Percentiles rank a stretch among this genome's conserved stretches.
phyloP scores from a whole-genome alignment of 352 stramenopile genomes.

The Globisporangium nodosum region DNA sequence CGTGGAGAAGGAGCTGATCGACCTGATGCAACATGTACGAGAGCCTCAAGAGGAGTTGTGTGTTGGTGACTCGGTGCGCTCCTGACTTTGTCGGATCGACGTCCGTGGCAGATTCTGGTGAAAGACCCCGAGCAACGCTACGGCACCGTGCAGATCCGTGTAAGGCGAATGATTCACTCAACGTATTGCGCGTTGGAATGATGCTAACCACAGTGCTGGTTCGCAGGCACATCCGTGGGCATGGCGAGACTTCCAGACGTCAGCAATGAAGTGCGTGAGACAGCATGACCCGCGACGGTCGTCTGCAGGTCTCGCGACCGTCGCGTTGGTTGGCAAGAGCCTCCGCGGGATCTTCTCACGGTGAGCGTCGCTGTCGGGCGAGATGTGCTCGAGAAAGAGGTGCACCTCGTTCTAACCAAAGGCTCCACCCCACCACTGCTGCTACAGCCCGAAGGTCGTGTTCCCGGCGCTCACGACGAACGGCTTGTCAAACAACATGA shows the following conservation, averaged over 20 bases:
- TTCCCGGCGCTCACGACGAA: conserved; percentile 9
- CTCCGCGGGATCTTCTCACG: conserved; percentile 47
- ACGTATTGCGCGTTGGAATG: background rate
- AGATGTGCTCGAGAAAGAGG: background rate
- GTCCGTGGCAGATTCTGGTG: conserved; percentile 50
- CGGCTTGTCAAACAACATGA: background rate
- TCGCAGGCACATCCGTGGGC: conserved; percentile 56
- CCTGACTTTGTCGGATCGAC: background rate
- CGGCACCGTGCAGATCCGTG: conserved; percentile 64
- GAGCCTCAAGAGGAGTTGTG: background rate
- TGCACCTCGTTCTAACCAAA: no score
- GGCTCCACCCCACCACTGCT: no score
- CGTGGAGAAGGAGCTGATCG: conserved; percentile 52
- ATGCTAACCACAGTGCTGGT: background rate
- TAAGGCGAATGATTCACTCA: conserved; percentile 16
- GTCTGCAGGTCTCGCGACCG: conserved; percentile 31
- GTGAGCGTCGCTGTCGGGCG: conserved; percentile 12
- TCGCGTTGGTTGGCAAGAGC: conserved; percentile 55
- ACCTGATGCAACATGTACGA: conserved; percentile 56
- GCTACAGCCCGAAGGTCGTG: conserved; percentile 12
- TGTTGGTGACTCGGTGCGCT: background rate
- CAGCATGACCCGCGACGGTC: conserved; percentile 35
- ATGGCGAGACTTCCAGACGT: conserved; percentile 68
- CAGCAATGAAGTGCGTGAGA: conserved; percentile 62
- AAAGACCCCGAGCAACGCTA: conserved; percentile 59